phyloP scores from a whole-genome alignment of 2,329 filamentous ascomycete genomes.

The Ampelomyces quisqualis region DNA sequence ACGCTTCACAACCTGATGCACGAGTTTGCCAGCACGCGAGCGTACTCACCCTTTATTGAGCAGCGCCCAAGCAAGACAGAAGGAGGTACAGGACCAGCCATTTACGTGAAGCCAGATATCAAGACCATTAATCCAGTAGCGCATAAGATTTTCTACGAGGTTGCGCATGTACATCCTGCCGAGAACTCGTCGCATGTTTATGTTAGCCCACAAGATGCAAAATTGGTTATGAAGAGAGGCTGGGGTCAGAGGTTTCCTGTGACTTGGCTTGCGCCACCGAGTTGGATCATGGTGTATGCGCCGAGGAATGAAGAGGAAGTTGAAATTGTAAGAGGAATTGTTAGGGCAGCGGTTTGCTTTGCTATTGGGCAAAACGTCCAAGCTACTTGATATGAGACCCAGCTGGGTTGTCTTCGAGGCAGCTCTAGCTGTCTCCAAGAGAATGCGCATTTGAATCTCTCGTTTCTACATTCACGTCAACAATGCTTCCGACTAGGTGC shows the following conservation, averaged over 20 bases:
- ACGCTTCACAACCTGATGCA: slow-evolving; percentile 26
- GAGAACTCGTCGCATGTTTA: slow-evolving; percentile 78
- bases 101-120: slow-evolving; percentile 31
- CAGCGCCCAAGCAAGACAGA: slow-evolving; percentile 31
- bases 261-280: slow-evolving; percentile 31
- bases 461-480: too few relatives aligned
- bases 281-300: slow-evolving; percentile 70
- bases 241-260: slow-evolving; percentile 69
- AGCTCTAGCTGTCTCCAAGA: too few relatives aligned
- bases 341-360: slow-evolving; percentile 73
- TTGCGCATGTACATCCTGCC: slow-evolving; percentile 68
- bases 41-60: slow-evolving; percentile 24
- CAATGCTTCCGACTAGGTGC: too few relatives aligned
- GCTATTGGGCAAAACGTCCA: slow-evolving; percentile 40
- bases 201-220: slow-evolving; percentile 74
- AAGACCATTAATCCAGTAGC: slow-evolving; percentile 29
- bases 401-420: too few relatives aligned
- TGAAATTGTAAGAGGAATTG: slow-evolving; percentile 65
- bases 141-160: slow-evolving; percentile 36
- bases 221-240: slow-evolving; percentile 67
- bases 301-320: slow-evolving; percentile 70
- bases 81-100: slow-evolving; percentile 35
- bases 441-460: too few relatives aligned
- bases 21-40: slow-evolving; percentile 17
- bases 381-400: not conserved